Conservation (phyloP, 306 rosid species). For the Senna tora region DNA sequence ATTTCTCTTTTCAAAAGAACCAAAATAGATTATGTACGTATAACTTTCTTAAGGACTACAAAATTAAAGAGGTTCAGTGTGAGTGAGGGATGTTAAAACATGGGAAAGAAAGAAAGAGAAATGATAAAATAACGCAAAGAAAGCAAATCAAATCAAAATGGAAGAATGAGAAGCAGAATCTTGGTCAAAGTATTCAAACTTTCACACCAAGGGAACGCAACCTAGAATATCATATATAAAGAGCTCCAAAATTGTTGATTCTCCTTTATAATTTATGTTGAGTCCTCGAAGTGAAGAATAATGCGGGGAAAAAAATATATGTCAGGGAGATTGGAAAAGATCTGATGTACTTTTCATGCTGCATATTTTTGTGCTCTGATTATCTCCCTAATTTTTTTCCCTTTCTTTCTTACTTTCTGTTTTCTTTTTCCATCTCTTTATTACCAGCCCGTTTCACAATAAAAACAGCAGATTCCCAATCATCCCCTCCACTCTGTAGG, state of each 20-base stretch:
- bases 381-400: conserved; percentile 16
- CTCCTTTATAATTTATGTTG: conserved; percentile 39
- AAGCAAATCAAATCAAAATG: conserved; percentile 67
- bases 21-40: conserved; percentile 29
- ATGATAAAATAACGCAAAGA: conserved; percentile 28
- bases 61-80: conserved; percentile 33
- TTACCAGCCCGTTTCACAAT: conserved; percentile 47
- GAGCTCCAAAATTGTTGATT: conserved; percentile 47
- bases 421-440: conserved; percentile 20
- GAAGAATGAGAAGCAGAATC: conserved; percentile 75
- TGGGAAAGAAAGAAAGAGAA: conserved; percentile 33
- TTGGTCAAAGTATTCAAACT: conserved; percentile 70
- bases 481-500: conserved; percentile 75
- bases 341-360: conserved; percentile 30
- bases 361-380: conserved; percentile 21
- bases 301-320: conserved; percentile 2
- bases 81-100: conserved; percentile 16
- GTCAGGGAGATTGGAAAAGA: conserved; percentile 29
- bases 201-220: conserved; percentile 57
- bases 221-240: conserved; percentile 53
- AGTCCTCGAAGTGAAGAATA: conserved; percentile 31
- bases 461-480: conserved; percentile 71
- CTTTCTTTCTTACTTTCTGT: background rate
- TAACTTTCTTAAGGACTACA: conserved; percentile 33
- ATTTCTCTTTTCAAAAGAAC: conserved; percentile 48